phyloP scores from a whole-genome alignment of 192 early-diverging fungal genomes.

The Jimgerdemannia lactiflua region DNA sequence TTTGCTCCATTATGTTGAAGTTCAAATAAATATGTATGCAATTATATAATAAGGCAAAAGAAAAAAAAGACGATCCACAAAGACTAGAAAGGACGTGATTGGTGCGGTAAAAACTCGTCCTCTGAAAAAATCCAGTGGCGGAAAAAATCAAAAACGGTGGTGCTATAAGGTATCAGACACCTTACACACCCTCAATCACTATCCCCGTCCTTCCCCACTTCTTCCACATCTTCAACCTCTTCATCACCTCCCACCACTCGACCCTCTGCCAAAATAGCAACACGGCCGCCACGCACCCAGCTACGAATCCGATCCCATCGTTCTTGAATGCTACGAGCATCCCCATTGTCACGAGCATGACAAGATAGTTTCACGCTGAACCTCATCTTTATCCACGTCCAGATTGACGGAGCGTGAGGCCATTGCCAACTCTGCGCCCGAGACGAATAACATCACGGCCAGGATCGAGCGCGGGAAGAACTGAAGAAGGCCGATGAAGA shows the following conservation, averaged over 20 bases:
- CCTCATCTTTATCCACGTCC: slow-evolving; percentile 36
- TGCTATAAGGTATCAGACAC: no score
- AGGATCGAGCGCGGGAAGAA: slow-evolving; percentile 76
- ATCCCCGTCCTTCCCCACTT: background rate
- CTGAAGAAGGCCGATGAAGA: slow-evolving; percentile 69
- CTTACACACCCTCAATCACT: background rate
- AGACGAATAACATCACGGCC: slow-evolving; percentile 85
- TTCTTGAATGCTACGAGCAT: slow-evolving; percentile 73
- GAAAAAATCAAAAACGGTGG: no score
- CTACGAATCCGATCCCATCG: slow-evolving; percentile 79
- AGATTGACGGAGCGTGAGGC: slow-evolving; percentile 35
- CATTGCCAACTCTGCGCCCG: slow-evolving; percentile 62
- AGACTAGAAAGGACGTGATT: no score
- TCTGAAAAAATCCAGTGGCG: no score
- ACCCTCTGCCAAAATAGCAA: slow-evolving; percentile 19
- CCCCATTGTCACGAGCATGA: slow-evolving; percentile 70
- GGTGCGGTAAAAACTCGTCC: no score
- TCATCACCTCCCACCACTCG: background rate
- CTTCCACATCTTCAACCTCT: background rate
- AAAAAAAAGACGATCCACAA: no score
- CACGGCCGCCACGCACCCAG: slow-evolving; percentile 50
- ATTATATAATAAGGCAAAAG: no score
- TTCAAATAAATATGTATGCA: no score
- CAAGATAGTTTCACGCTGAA: slow-evolving; percentile 57
- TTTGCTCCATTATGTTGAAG: no score